These are phyloP conservation scores for Porcisia hertigi DNA, from an alignment of 208 protist genomes.

Conservation along the genomic window DNA sequence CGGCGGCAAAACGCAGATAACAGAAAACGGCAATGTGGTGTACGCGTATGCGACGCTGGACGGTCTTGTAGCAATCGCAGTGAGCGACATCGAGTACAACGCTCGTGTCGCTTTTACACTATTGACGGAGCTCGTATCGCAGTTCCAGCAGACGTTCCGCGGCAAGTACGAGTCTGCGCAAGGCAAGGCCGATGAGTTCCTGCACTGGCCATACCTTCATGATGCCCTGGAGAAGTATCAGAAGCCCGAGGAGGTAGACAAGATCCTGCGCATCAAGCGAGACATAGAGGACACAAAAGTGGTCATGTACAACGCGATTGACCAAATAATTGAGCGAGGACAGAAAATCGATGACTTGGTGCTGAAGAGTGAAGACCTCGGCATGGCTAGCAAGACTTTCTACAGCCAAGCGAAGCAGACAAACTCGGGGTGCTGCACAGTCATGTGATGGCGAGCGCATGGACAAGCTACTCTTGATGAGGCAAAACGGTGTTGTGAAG, in stretches of 20 bases:
- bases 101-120: conserved; percentile 86
- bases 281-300: conserved; percentile 92
- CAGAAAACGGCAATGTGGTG: conserved; percentile 80
- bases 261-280: conserved; percentile 86
- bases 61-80: conserved; percentile 78
- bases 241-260: conserved; percentile 89
- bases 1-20: conserved; percentile 78
- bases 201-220: conserved; percentile 74
- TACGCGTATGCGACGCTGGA: conserved; percentile 72
- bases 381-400: conserved; percentile 88
- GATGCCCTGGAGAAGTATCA: conserved; percentile 86
- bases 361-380: conserved; percentile 78
- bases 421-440: conserved; percentile 83
- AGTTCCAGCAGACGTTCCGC: conserved; percentile 86
- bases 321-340: conserved; percentile 87
- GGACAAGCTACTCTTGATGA: background rate
- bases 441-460: conserved; percentile 53
- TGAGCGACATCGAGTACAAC: conserved; percentile 89
- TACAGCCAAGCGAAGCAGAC: conserved; percentile 91
- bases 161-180: conserved; percentile 74
- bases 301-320: conserved; percentile 94
- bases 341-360: conserved; percentile 93
- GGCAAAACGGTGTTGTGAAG: background rate
- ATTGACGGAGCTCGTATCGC: conserved; percentile 60
- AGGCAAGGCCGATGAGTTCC: conserved; percentile 71